A percentile compares a stretch with the other conserved stretches of the same genome.
These are phyloP conservation scores for Fagopyrum tataricum DNA, from an alignment of 148 eudicot genomes.

Conservation along the genomic window DNA sequence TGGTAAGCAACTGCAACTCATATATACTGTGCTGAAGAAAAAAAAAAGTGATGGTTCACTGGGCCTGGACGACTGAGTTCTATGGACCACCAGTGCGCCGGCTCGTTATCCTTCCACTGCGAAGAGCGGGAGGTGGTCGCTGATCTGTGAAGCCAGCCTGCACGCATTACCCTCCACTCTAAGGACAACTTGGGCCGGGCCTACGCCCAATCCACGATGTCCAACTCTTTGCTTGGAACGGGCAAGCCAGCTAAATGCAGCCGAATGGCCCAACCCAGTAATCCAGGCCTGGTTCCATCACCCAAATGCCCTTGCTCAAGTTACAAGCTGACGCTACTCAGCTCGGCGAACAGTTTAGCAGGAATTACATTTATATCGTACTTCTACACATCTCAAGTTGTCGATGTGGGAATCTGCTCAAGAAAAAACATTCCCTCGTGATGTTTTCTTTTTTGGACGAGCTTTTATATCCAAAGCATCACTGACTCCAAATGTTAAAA, in stretches of 20 bases:
- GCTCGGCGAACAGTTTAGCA: too few species aligned
- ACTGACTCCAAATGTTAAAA: too few species aligned
- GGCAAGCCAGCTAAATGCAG: background rate
- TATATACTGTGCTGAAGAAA: too few species aligned
- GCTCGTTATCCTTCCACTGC: conserved; percentile 18
- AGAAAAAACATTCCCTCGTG: too few species aligned
- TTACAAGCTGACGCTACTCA: background rate
- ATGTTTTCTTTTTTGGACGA: too few species aligned
- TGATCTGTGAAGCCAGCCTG: conserved; percentile 14
- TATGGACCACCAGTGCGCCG: conserved; percentile 1
- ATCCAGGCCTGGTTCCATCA: background rate
- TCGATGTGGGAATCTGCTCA: too few species aligned
- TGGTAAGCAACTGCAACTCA: too few species aligned
- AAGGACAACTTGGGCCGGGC: background rate
- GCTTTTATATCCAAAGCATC: too few species aligned
- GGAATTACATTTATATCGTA: too few species aligned
- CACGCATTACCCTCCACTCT: conserved; percentile 7
- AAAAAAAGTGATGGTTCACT: too few species aligned
- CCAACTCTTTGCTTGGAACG: conserved; percentile 12
- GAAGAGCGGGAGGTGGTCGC: conserved; percentile 10
- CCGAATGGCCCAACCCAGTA: background rate
- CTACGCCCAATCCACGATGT: background rate
- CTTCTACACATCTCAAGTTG: too few species aligned
- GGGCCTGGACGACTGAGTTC: conserved; percentile 4
- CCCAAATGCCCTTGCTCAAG: background rate